Evolutionary conservation across 306 rosid species (phyloP).

Genomic region (Citrullus mucosospermus): DNA sequence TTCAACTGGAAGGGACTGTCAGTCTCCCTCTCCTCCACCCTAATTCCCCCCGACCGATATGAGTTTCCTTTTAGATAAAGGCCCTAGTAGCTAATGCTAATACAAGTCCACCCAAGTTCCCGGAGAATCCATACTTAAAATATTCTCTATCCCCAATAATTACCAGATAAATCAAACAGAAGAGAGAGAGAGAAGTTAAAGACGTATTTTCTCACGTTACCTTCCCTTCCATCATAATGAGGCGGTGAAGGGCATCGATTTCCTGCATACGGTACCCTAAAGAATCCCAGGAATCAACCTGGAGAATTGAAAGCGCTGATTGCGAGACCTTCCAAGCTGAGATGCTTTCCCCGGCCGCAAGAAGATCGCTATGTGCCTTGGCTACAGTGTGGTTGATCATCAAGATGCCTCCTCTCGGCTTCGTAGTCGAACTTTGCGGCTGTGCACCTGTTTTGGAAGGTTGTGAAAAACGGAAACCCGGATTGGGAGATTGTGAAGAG

Average conservation of each 20-base stretch:
- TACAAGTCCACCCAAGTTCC: not conserved
- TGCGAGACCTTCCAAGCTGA: conserved; percentile 66
- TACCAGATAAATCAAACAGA: not conserved
- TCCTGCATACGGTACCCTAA: conserved; percentile 65
- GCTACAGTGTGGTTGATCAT: conserved; percentile 29
- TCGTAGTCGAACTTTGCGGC: conserved; percentile 8
- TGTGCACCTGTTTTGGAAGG: not conserved
- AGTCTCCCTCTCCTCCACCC: not conserved
- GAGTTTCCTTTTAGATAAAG: not conserved
- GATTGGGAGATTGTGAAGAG: not conserved
- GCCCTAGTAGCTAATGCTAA: not conserved
- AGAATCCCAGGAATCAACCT: conserved; percentile 47
- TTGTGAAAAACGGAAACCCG: not conserved
- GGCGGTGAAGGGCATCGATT: conserved; percentile 47
- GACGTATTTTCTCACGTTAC: conserved; percentile 17
- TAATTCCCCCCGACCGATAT: not conserved
- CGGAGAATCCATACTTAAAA: not conserved
- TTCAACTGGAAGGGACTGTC: not conserved
- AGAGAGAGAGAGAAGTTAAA: not conserved
- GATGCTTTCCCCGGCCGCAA: conserved; percentile 36
- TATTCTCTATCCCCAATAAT: not conserved
- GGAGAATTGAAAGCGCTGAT: conserved; percentile 35
- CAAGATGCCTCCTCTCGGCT: conserved; percentile 10
- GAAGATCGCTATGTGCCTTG: conserved; percentile 31
- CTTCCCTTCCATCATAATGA: conserved; percentile 59